These are phyloP conservation scores for Lactarius pseudohatsudake DNA, from an alignment of 768 basidiomycete genomes.

Conservation along the genomic window DNA sequence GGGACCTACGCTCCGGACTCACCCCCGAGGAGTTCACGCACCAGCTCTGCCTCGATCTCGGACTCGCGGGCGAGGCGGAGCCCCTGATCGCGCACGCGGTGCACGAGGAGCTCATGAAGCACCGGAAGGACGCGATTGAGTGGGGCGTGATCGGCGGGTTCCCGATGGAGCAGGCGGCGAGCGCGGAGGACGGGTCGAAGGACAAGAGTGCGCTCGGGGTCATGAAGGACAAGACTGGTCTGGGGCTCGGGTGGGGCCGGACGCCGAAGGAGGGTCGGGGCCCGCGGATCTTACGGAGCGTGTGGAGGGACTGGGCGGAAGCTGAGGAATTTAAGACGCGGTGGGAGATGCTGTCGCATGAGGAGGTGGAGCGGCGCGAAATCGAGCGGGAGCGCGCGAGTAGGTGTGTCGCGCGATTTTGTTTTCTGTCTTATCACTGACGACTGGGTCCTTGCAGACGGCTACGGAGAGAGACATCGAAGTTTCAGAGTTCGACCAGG, in stretches of 20 bases:
- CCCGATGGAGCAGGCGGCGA: slow-evolving; percentile 37
- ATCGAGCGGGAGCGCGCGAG: slow-evolving; percentile 83
- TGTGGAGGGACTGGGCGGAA: slow-evolving; percentile 96
- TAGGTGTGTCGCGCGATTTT: slow-evolving; percentile 44
- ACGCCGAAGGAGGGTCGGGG: slow-evolving; percentile 77
- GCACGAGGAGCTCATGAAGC: slow-evolving; percentile 92
- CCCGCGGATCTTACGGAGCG: slow-evolving; percentile 77
- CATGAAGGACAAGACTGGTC: slow-evolving; percentile 79
- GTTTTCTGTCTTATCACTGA: not conserved
- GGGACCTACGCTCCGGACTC: slow-evolving; percentile 93
- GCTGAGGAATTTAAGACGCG: slow-evolving; percentile 87
- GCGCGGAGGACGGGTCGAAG: slow-evolving; percentile 38
- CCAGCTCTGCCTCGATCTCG: slow-evolving; percentile 81
- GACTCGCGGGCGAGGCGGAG: slow-evolving; percentile 81
- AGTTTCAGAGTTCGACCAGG: slow-evolving; percentile 50
- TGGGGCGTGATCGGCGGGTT: slow-evolving; percentile 82
- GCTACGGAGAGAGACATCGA: slow-evolving; percentile 62
- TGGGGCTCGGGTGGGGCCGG: slow-evolving; percentile 74
- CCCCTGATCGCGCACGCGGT: slow-evolving; percentile 91
- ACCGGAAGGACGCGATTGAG: slow-evolving; percentile 93
- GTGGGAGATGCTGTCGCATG: slow-evolving; percentile 81
- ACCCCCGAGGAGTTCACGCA: slow-evolving; percentile 85
- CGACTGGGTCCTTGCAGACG: slow-evolving; percentile 40
- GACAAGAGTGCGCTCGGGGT: slow-evolving; percentile 55
- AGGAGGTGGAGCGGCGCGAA: slow-evolving; percentile 91